Evolutionary conservation across 345 rosid species (phyloP).

Genomic region (Viola odorata): DNA sequence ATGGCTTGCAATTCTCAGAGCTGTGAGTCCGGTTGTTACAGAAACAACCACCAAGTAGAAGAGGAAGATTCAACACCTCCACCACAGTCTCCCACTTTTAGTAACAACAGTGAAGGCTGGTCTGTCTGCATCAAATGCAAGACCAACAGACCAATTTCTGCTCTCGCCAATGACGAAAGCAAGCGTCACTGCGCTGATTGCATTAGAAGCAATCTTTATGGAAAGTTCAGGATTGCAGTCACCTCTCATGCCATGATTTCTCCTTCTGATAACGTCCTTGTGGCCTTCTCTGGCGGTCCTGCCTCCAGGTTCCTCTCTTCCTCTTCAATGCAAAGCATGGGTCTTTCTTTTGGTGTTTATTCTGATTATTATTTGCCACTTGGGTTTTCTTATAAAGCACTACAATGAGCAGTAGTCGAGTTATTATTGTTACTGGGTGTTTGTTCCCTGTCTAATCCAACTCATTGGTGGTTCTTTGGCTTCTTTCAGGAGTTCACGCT

Average conservation of each 20-base stretch:
- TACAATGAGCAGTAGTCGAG: no score
- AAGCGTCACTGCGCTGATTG: constrained; percentile 64
- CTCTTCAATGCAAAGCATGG: background rate
- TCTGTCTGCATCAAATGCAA: constrained; percentile 69
- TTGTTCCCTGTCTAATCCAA: background rate
- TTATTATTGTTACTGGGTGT: background rate
- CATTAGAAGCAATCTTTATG: constrained; percentile 65
- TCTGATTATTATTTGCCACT: no score
- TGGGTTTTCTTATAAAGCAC: no score
- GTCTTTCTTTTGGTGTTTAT: background rate
- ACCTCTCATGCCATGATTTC: constrained; percentile 80
- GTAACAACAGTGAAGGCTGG: background rate
- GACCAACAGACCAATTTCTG: constrained; percentile 38
- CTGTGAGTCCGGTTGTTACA: constrained; percentile 57
- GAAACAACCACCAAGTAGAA: constrained; percentile 25
- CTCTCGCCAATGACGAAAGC: constrained; percentile 29
- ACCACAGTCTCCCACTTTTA: background rate
- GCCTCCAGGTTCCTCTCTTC: constrained; percentile 56
- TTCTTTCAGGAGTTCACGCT: no score
- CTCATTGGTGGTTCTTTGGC: no score
- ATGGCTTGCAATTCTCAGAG: constrained; percentile 70
- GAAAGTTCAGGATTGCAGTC: constrained; percentile 80
- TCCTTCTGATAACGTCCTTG: constrained; percentile 81
- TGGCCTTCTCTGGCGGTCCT: constrained; percentile 92
- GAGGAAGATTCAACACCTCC: background rate